Evolutionary conservation across 2,329 filamentous ascomycete genomes (phyloP).

Genomic region (Pseudogymnoascus sp.): DNA sequence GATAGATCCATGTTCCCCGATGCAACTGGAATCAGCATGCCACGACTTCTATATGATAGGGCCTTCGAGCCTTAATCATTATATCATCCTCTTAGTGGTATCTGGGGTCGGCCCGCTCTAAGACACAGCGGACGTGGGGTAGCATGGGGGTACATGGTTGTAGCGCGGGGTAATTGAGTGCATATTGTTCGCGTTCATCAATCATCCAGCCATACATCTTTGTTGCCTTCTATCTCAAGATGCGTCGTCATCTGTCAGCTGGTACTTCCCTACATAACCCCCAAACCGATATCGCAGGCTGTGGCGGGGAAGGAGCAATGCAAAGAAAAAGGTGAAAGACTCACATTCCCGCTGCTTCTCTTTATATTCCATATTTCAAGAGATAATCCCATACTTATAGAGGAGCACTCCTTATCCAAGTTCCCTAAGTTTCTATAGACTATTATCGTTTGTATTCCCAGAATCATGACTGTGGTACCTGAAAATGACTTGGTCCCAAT

Average conservation of each 20-base stretch:
- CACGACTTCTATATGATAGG: background rate
- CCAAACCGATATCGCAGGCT: slow-evolving; percentile 8
- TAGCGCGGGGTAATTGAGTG: slow-evolving; percentile 5
- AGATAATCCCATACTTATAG: background rate
- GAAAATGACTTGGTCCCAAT: background rate
- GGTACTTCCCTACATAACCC: slow-evolving; percentile 6
- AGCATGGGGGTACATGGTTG: background rate
- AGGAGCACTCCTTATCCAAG: background rate
- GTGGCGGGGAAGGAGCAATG: background rate
- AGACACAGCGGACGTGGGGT: background rate
- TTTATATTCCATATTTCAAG: background rate
- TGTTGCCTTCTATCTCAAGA: background rate
- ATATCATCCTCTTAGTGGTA: slow-evolving; percentile 10
- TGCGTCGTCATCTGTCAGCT: slow-evolving; percentile 10
- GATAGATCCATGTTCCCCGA: background rate
- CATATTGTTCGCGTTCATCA: background rate
- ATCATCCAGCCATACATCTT: slow-evolving; percentile 5
- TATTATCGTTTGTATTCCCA: background rate
- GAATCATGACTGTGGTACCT: background rate
- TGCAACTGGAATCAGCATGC: background rate
- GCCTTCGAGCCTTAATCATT: background rate
- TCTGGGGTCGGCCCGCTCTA: background rate
- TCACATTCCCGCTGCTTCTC: background rate
- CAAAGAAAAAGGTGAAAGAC: background rate
- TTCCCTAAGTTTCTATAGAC: background rate